These are phyloP conservation scores for Cytospora piceicola DNA, from an alignment of 2,329 filamentous ascomycete genomes.

Conservation along the genomic window DNA sequence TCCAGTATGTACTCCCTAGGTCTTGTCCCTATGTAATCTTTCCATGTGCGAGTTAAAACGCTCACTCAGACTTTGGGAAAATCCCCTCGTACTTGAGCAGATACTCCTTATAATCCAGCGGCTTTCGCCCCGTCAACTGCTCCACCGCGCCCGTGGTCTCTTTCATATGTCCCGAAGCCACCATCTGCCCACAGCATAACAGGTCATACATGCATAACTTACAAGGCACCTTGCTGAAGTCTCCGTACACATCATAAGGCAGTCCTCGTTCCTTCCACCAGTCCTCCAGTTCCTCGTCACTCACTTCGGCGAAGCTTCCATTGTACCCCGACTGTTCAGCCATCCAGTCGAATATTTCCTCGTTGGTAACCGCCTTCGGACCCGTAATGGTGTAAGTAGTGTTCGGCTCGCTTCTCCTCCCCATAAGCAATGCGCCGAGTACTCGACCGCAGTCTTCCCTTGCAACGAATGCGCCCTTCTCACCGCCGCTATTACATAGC, in stretches of 20 bases:
- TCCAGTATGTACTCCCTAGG: too few relatives aligned
- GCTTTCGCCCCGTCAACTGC: constrained; percentile 26
- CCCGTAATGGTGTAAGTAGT: constrained; percentile 31
- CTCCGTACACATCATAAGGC: constrained; percentile 28
- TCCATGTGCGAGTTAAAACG: background rate
- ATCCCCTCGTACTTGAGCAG: constrained; percentile 27
- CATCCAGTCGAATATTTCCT: constrained; percentile 33
- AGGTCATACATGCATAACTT: constrained; percentile 33
- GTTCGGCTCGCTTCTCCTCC: constrained; percentile 27
- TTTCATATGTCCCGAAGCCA: constrained; percentile 21
- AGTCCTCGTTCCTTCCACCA: constrained; percentile 30
- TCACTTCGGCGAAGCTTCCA: constrained; percentile 29
- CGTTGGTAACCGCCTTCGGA: constrained; percentile 31
- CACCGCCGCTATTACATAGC: constrained; percentile 32
- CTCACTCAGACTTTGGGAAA: constrained; percentile 25
- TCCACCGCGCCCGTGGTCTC: constrained; percentile 28
- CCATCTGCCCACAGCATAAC: constrained; percentile 31
- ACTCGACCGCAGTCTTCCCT: constrained; percentile 34
- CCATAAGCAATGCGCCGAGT: constrained; percentile 31
- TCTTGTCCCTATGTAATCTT: too few relatives aligned
- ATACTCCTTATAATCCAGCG: constrained; percentile 23
- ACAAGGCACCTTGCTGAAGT: constrained; percentile 31
- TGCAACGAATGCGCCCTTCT: constrained; percentile 31
- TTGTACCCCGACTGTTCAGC: constrained; percentile 32
- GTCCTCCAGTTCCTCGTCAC: constrained; percentile 31